phyloP scores from a whole-genome alignment of 2,329 filamentous ascomycete species.

The Nannizziopsis arthrosporioides region DNA sequence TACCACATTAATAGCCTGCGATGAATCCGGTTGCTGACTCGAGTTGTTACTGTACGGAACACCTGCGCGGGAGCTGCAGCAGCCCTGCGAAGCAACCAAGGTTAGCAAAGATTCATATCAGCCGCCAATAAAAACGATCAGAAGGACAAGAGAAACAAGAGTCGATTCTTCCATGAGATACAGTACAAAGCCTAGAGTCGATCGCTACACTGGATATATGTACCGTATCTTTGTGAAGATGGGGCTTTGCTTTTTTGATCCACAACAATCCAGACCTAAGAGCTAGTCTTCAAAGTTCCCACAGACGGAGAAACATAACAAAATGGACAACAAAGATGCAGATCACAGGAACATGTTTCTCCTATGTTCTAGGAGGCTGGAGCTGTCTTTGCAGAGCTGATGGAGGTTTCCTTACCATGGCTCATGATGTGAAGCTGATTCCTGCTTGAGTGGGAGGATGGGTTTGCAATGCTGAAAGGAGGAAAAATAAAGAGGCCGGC shows the following conservation, averaged over 20 bases:
- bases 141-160: neutral
- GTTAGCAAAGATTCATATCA: no score
- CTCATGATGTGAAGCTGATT: conserved; percentile 19
- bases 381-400: neutral
- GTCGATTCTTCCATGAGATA: no score
- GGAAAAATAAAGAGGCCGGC: conserved; percentile 6
- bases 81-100: conserved; percentile 23
- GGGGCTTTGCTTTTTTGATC: neutral
- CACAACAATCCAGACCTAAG: neutral
- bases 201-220: neutral
- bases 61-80: conserved; percentile 29
- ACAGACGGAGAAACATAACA: neutral
- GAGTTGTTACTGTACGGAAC: conserved; percentile 20
- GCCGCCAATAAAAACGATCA: no score
- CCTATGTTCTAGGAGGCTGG: neutral
- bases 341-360: neutral
- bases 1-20: conserved; percentile 13
- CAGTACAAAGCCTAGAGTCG: no score
- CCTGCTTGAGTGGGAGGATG: neutral
- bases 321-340: neutral
- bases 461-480: conserved; percentile 19
- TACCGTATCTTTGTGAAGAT: neutral
- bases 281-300: neutral
- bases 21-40: conserved; percentile 19
- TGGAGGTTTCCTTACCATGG: conserved; percentile 26